Evolutionary conservation across 1,284 basidiomycete species (phyloP).

Genomic region (Microbotryum violaceum): DNA sequence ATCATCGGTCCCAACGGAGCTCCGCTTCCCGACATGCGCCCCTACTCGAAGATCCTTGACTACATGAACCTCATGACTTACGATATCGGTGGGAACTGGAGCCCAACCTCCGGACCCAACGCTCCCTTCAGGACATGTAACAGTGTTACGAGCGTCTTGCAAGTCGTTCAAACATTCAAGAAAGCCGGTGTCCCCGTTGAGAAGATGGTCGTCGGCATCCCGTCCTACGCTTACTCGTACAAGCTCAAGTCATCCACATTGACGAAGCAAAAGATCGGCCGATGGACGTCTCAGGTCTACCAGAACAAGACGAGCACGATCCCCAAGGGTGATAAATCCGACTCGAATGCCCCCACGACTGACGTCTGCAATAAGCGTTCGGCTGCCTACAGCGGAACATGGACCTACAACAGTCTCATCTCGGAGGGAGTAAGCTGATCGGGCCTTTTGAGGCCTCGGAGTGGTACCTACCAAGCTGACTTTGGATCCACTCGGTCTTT

Average conservation of each 20-base stretch:
- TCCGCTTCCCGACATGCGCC: not conserved
- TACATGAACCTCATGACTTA: constrained; percentile 29
- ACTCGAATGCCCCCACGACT: not conserved
- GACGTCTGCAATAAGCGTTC: not conserved
- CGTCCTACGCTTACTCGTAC: not conserved
- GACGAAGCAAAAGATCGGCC: not conserved
- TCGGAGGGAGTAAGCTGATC: not conserved
- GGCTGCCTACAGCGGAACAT: not conserved
- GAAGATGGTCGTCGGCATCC: constrained; percentile 7
- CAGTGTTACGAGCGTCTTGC: constrained; percentile 11
- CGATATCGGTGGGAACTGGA: constrained; percentile 19
- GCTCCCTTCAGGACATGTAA: constrained; percentile 22
- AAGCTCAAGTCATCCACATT: not conserved
- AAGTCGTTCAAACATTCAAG: constrained; percentile 15
- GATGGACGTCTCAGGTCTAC: constrained; percentile 2
- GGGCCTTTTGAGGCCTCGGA: too few relatives aligned
- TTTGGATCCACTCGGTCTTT: too few relatives aligned
- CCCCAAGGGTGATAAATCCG: not conserved
- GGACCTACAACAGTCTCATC: constrained; percentile 4
- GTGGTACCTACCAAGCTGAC: too few relatives aligned
- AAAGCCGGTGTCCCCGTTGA: constrained; percentile 21
- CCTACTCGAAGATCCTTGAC: constrained; percentile 13
- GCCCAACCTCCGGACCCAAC: constrained; percentile 20
- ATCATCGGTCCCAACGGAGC: constrained; percentile 56
- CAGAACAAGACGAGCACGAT: not conserved